phyloP scores from a whole-genome alignment of 108 stramenopile species.

The Fistulifera solaris region DNA sequence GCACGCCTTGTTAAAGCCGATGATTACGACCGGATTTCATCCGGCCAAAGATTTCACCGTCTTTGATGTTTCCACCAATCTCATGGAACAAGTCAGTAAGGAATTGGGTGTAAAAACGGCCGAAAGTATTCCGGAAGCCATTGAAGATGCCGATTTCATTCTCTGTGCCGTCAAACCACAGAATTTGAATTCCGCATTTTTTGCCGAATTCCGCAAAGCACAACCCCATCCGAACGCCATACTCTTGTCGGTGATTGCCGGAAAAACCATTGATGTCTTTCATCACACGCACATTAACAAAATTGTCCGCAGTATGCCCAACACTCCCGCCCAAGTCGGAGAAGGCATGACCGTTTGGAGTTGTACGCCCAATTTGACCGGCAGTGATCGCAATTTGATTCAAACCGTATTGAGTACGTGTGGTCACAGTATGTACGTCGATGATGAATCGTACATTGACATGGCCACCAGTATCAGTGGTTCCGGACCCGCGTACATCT shows the following conservation, averaged over 20 bases:
- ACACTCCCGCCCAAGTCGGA: slow-evolving; percentile 84
- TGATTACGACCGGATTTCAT: slow-evolving; percentile 54
- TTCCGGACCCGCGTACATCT: slow-evolving; percentile 89
- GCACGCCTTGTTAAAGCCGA: slow-evolving; percentile 79
- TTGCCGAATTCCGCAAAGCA: slow-evolving; percentile 21
- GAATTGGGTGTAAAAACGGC: slow-evolving; percentile 36
- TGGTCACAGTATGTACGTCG: slow-evolving; percentile 79
- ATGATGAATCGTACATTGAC: slow-evolving; percentile 85
- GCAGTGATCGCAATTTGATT: slow-evolving; percentile 44
- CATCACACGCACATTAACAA: slow-evolving; percentile 32
- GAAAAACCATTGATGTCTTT: slow-evolving; percentile 37
- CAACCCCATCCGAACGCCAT: slow-evolving; percentile 13
- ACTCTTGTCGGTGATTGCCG: slow-evolving; percentile 45
- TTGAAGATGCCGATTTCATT: slow-evolving; percentile 67
- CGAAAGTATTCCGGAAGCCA: slow-evolving; percentile 24
- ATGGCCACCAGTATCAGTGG: slow-evolving; percentile 85
- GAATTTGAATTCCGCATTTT: slow-evolving; percentile 49
- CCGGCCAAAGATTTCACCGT: slow-evolving; percentile 45
- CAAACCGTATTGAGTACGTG: slow-evolving; percentile 51
- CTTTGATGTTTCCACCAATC: slow-evolving; percentile 49
- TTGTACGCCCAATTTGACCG: slow-evolving; percentile 59
- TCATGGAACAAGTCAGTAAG: slow-evolving; percentile 30
- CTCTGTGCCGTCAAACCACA: slow-evolving; percentile 89
- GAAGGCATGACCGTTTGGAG: slow-evolving; percentile 80
- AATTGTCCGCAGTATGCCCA: slow-evolving; percentile 90